Conservation (phyloP, 164 flowering plant genomes). For the Dillenia turbinata region DNA sequence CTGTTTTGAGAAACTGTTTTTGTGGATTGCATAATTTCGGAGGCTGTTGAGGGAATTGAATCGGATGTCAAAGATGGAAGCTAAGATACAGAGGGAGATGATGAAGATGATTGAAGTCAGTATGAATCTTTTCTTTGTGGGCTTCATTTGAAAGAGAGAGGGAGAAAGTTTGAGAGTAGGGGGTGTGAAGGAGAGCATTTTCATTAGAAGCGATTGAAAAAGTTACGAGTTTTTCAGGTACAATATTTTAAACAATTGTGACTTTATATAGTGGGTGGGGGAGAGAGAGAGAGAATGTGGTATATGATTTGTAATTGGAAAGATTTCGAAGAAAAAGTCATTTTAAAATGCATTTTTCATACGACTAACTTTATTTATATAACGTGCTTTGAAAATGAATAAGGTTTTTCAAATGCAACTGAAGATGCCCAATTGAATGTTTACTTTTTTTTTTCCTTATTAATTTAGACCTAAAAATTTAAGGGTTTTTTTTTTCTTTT, state of each 20-base stretch:
- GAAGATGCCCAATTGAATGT: no score
- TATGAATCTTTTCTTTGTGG: conserved; percentile 20
- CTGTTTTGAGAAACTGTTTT: neutral
- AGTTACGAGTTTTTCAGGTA: conserved; percentile 1
- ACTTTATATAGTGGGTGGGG: no score
- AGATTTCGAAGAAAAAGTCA: no score
- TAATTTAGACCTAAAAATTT: no score
- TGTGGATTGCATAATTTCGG: conserved; percentile 32
- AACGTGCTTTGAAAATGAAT: no score
- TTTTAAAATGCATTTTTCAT: no score
- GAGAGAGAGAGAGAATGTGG: no score
- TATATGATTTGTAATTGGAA: no score
- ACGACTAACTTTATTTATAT: no score
- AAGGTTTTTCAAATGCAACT: no score
- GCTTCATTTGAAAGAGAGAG: conserved; percentile 1
- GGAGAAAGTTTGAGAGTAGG: neutral
- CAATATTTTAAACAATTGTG: neutral
- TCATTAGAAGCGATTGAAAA: neutral
- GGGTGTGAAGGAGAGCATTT: neutral
- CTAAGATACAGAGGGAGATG: conserved; percentile 49
- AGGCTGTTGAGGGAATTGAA: conserved; percentile 39
- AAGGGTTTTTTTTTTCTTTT: no score
- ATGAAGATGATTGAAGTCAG: conserved; percentile 50
- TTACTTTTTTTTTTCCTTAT: no score
- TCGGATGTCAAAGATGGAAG: conserved; percentile 64